phyloP scores from a whole-genome alignment of 2,329 filamentous ascomycete genomes.

The Trichoderma aggressivum region DNA sequence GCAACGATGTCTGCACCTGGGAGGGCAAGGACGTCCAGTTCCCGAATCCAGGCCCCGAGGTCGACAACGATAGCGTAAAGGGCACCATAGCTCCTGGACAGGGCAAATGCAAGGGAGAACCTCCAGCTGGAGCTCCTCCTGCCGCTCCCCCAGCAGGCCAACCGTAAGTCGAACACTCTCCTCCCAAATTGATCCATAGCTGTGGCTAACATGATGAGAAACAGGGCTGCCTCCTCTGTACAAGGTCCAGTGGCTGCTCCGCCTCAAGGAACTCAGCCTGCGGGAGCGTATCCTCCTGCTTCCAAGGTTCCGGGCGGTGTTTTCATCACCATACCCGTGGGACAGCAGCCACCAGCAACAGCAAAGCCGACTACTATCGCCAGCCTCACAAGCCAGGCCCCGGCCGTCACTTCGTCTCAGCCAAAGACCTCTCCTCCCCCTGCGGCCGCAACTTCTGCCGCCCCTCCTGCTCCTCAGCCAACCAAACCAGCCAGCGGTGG shows the following conservation, averaged over 20 bases:
- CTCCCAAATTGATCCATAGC: not conserved
- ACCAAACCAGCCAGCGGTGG: not conserved
- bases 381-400: slow-evolving; percentile 25
- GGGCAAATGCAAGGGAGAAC: not conserved
- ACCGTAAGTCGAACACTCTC: not conserved
- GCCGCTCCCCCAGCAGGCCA: not conserved
- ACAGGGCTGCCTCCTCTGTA: not conserved
- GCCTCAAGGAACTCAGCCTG: not conserved
- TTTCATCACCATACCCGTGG: slow-evolving; percentile 12
- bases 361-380: slow-evolving; percentile 2
- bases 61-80: slow-evolving; percentile 39
- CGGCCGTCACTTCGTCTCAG: slow-evolving; percentile 21
- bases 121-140: slow-evolving; percentile 18
- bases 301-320: slow-evolving; percentile 14
- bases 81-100: slow-evolving; percentile 34
- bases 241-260: too few species aligned
- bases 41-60: slow-evolving; percentile 61
- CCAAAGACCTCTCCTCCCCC: not conserved
- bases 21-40: slow-evolving; percentile 60
- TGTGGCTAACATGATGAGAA: not conserved
- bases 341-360: not conserved
- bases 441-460: not conserved
- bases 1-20: slow-evolving; percentile 55
- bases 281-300: not conserved
- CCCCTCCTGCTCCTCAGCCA: not conserved